These are phyloP conservation scores for Backusella morwellensis DNA, from an alignment of 192 early-diverging fungal genomes.

Conservation along the genomic window DNA sequence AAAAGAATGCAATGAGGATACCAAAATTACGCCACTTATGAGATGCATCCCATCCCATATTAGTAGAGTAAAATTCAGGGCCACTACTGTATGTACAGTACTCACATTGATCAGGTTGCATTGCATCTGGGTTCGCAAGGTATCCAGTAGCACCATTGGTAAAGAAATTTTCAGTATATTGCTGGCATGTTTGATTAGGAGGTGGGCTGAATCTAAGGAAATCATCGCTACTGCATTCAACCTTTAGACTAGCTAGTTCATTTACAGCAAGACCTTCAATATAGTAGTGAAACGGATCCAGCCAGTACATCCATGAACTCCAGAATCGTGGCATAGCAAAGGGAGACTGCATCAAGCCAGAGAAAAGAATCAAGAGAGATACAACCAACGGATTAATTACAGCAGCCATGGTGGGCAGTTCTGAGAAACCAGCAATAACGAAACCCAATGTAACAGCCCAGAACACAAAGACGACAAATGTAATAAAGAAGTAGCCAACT, in stretches of 20 bases:
- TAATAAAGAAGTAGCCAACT: slow-evolving; percentile 63
- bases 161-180: slow-evolving; percentile 40
- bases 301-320: slow-evolving; percentile 64
- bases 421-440: slow-evolving; percentile 66
- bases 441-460: slow-evolving; percentile 71
- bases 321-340: slow-evolving; percentile 64
- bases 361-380: slow-evolving; percentile 65
- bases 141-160: background rate
- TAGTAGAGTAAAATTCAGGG: slow-evolving; percentile 48
- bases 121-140: slow-evolving; percentile 2
- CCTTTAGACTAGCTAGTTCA: slow-evolving; percentile 48
- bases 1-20: slow-evolving; percentile 58
- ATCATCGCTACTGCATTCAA: slow-evolving; percentile 52
- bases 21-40: slow-evolving; percentile 72
- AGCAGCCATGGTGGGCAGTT: slow-evolving; percentile 55
- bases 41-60: slow-evolving; percentile 49
- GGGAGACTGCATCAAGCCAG: slow-evolving; percentile 65
- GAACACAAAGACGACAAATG: slow-evolving; percentile 55
- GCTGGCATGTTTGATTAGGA: slow-evolving; percentile 54
- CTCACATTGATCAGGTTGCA: slow-evolving; percentile 47
- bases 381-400: slow-evolving; percentile 68
- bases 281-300: slow-evolving; percentile 66
- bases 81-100: slow-evolving; percentile 61
- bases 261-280: slow-evolving; percentile 63
- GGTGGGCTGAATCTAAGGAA: slow-evolving; percentile 54